A percentile compares a stretch with the other conserved stretches of the same genome.
Conservation (phyloP, 805 yeast species). For the Spathaspora sp. region DNA sequence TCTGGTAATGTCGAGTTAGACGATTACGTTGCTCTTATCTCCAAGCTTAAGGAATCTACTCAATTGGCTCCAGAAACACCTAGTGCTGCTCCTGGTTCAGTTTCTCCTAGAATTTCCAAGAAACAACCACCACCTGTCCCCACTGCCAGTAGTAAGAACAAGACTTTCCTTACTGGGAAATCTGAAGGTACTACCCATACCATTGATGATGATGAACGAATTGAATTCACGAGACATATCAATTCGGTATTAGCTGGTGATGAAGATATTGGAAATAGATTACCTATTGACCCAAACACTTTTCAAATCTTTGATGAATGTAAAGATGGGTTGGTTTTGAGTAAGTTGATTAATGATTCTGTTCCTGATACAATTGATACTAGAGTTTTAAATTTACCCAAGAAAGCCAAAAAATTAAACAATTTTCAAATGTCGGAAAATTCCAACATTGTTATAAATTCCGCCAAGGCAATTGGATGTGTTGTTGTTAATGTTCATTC, state of each 20-base stretch:
- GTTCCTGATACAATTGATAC: slow-evolving; percentile 98
- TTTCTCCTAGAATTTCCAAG: slow-evolving; percentile 16
- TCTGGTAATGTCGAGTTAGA: slow-evolving; percentile 96
- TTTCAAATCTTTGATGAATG: slow-evolving; percentile 97
- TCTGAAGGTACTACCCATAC: slow-evolving; percentile 94
- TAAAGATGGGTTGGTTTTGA: slow-evolving; percentile 88
- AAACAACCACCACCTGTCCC: slow-evolving; percentile 35
- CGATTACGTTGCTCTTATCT: slow-evolving; percentile 81
- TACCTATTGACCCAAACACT: slow-evolving; percentile 90
- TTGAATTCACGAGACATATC: slow-evolving; percentile 94
- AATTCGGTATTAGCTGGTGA: slow-evolving; percentile 91
- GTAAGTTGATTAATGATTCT: slow-evolving; percentile 93
- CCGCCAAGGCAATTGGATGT: slow-evolving; percentile 98
- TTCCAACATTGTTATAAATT: slow-evolving; percentile 95
- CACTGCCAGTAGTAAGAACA: slow-evolving; percentile 48
- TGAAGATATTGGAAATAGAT: slow-evolving; percentile 71
- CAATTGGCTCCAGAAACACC: slow-evolving; percentile 13
- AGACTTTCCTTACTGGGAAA: slow-evolving; percentile 79
- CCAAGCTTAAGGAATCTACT: slow-evolving; percentile 62
- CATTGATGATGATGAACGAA: slow-evolving; percentile 93
- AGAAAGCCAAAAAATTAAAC: slow-evolving; percentile 65
- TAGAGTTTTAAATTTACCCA: slow-evolving; percentile 89
- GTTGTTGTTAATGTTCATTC: slow-evolving; percentile 97
- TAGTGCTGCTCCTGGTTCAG: slow-evolving; percentile 12
- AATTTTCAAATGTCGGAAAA: slow-evolving; percentile 95